These are phyloP conservation scores for Chlorociboria aeruginascens DNA, from an alignment of 495 filamentous ascomycete genomes.

Conservation along the genomic window DNA sequence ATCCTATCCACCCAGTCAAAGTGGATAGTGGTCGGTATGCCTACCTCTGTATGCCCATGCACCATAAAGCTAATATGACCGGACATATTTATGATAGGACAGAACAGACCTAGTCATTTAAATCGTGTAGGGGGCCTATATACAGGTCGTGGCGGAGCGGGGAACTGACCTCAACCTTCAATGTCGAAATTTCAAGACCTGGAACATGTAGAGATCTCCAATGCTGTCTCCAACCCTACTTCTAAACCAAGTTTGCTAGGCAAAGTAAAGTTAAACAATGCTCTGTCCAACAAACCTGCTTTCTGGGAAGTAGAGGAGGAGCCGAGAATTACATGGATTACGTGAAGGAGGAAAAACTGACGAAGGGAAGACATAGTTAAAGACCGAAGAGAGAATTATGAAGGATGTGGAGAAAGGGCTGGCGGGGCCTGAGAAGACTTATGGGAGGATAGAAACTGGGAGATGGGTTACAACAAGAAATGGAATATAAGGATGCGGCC, in stretches of 20 bases:
- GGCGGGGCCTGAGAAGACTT: conserved; percentile 23
- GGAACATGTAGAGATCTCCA: not conserved
- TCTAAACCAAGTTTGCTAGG: conserved; percentile 12
- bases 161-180: conserved; percentile 40
- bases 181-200: conserved; percentile 18
- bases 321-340: conserved; percentile 41
- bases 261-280: conserved; percentile 10
- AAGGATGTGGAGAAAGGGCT: conserved; percentile 34
- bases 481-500: too few relatives aligned
- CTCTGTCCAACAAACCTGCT: conserved; percentile 8
- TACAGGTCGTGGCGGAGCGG: conserved; percentile 47
- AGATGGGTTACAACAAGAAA: not conserved
- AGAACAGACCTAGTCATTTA: too few relatives aligned
- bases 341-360: conserved; percentile 17
- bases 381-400: conserved; percentile 26
- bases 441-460: conserved; percentile 16
- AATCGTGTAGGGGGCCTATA: too few relatives aligned
- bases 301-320: conserved; percentile 40
- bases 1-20: too few relatives aligned
- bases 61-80: too few relatives aligned
- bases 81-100: too few relatives aligned
- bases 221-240: conserved; percentile 1
- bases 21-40: too few relatives aligned
- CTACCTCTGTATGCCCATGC: too few relatives aligned
- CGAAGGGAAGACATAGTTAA: too few relatives aligned